A percentile compares a stretch with the other conserved stretches of the same genome.
phyloP scores from a whole-genome alignment of 805 yeast species.

The Myxozyma neglecta region DNA sequence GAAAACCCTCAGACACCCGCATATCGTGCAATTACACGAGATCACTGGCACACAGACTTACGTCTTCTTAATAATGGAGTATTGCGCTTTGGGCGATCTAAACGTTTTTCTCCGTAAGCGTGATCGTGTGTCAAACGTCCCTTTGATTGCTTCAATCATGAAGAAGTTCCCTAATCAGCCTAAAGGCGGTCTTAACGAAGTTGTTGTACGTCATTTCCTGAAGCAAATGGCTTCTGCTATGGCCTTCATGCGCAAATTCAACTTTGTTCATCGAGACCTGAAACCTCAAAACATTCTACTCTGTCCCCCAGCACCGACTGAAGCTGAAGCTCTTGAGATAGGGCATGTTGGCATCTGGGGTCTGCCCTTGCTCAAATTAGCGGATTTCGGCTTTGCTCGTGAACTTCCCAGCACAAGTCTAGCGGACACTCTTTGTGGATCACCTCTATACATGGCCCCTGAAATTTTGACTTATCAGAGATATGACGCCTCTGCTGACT shows the following conservation, averaged over 20 bases:
- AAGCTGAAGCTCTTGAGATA: constrained; percentile 54
- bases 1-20: constrained; percentile 87
- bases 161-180: constrained; percentile 80
- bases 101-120: constrained; percentile 81
- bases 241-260: constrained; percentile 74
- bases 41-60: constrained; percentile 72
- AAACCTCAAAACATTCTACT: constrained; percentile 86
- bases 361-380: constrained; percentile 85
- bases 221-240: constrained; percentile 86
- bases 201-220: constrained; percentile 76
- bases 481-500: constrained; percentile 94
- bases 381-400: constrained; percentile 97
- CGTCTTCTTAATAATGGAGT: constrained; percentile 92
- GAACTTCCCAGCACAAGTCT: constrained; percentile 88
- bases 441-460: constrained; percentile 98
- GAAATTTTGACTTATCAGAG: constrained; percentile 92
- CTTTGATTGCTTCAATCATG: constrained; percentile 71
- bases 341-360: constrained; percentile 81
- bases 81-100: constrained; percentile 92
- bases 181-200: constrained; percentile 75
- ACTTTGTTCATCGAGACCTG: constrained; percentile 90
- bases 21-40: constrained; percentile 83
- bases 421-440: constrained; percentile 97
- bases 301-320: constrained; percentile 75
- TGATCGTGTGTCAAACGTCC: constrained; percentile 72